Evolutionary conservation across 140 eudicot genomes (phyloP).

Genomic region (Oenanthe javanica): DNA sequence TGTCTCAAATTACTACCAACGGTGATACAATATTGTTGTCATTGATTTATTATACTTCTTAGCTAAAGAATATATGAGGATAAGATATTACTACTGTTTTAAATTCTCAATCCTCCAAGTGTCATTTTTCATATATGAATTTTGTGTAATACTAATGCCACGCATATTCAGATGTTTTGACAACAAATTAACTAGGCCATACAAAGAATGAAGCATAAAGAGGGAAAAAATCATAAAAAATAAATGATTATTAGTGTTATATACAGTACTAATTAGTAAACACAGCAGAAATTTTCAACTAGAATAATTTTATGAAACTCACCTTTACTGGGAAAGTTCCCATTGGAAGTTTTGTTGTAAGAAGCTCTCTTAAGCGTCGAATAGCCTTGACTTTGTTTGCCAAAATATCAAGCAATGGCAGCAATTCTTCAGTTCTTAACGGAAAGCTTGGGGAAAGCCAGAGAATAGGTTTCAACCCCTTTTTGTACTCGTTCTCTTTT

Average conservation of each 20-base stretch:
- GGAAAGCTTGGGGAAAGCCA: conserved; percentile 93
- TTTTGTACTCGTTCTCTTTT: conserved; percentile 83
- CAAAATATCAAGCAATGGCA: conserved; percentile 86
- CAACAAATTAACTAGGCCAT: not conserved
- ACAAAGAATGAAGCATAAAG: not conserved
- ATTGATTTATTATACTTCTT: too few relatives aligned
- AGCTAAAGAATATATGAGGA: not conserved
- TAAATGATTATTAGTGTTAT: not conserved
- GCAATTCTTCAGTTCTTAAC: conserved; percentile 66
- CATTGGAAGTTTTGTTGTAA: conserved; percentile 88
- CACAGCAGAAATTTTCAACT: not conserved
- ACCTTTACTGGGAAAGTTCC: conserved; percentile 99
- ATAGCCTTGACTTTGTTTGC: conserved; percentile 97
- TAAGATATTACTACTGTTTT: too few relatives aligned
- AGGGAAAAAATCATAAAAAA: not conserved
- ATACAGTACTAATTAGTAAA: not conserved
- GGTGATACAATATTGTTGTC: not conserved
- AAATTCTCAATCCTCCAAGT: not conserved
- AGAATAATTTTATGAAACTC: conserved; percentile 4
- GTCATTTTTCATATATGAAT: too few relatives aligned
- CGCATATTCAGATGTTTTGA: not conserved
- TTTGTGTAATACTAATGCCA: not conserved
- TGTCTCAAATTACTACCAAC: not conserved
- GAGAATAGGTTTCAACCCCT: conserved; percentile 85
- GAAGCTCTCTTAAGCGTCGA: conserved; percentile 75